Evolutionary conservation across 495 filamentous ascomycete genomes (phyloP).

Genomic region (Talaromyces stipitatus): DNA sequence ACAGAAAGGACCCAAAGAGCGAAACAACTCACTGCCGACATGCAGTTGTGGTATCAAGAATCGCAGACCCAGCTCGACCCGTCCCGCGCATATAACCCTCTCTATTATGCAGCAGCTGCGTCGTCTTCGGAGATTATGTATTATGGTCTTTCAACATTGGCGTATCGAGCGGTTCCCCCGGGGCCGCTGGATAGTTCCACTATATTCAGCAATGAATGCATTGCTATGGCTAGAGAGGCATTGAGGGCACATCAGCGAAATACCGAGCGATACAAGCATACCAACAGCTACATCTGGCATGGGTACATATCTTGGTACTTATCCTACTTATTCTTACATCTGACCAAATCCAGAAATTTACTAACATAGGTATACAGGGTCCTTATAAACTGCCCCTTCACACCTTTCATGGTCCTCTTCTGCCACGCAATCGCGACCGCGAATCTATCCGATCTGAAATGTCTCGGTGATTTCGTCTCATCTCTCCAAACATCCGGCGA

Average conservation of each 20-base stretch:
- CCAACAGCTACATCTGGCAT: constrained; percentile 34
- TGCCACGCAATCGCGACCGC: constrained; percentile 51
- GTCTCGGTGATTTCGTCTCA: constrained; percentile 48
- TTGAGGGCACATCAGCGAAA: constrained; percentile 46
- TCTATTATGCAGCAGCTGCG: constrained; percentile 22
- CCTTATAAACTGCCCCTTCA: constrained; percentile 57
- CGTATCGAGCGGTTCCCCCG: constrained; percentile 55
- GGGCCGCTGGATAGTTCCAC: constrained; percentile 24
- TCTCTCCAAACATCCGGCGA: constrained; percentile 45
- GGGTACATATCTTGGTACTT: constrained; percentile 59
- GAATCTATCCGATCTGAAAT: constrained; percentile 35
- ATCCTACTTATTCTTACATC: not conserved
- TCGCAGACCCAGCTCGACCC: constrained; percentile 1
- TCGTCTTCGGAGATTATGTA: constrained; percentile 25
- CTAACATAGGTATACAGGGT: constrained; percentile 34
- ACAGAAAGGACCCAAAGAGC: constrained; percentile 32
- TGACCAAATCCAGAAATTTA: constrained; percentile 2
- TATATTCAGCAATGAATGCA: constrained; percentile 52
- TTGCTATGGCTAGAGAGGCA: constrained; percentile 49
- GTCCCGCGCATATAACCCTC: constrained; percentile 2
- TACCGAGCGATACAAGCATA: constrained; percentile 39
- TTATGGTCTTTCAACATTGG: constrained; percentile 36
- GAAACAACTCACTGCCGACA: constrained; percentile 22
- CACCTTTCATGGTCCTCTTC: constrained; percentile 63
- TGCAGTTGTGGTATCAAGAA: constrained; percentile 15